Conservation (phyloP, 2,329 filamentous ascomycete genomes). For the Fusarium piperis region DNA sequence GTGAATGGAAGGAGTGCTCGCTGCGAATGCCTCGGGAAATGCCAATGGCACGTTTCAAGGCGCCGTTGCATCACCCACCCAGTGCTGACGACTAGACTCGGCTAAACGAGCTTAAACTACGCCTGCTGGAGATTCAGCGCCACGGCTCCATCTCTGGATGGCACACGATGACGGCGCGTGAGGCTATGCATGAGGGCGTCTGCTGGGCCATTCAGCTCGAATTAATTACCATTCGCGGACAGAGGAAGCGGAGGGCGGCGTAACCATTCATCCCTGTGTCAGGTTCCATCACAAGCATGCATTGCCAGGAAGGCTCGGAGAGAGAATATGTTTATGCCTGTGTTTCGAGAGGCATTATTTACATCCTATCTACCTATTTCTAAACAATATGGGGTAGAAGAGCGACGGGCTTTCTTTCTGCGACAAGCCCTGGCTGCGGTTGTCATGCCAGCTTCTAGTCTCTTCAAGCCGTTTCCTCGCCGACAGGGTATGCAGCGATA, state of each 20-base stretch:
- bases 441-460: slow-evolving; percentile 9
- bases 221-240: neutral
- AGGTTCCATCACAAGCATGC: neutral
- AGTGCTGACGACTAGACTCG: neutral
- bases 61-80: slow-evolving; percentile 7
- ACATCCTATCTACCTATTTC: neutral
- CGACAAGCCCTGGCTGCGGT: neutral
- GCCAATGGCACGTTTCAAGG: neutral
- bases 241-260: neutral
- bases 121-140: neutral
- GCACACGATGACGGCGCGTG: neutral
- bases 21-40: neutral
- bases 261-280: neutral
- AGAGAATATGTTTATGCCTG: neutral
- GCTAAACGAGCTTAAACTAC: neutral
- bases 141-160: neutral
- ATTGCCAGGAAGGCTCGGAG: neutral
- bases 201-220: slow-evolving; percentile 4
- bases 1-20: neutral
- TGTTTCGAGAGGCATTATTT: neutral
- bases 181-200: neutral
- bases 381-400: neutral
- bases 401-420: neutral
- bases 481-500: slow-evolving; percentile 23
- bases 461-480: slow-evolving; percentile 30